Conservation (phyloP, 352 stramenopile species). For the Phytopythium ostracodes region DNA sequence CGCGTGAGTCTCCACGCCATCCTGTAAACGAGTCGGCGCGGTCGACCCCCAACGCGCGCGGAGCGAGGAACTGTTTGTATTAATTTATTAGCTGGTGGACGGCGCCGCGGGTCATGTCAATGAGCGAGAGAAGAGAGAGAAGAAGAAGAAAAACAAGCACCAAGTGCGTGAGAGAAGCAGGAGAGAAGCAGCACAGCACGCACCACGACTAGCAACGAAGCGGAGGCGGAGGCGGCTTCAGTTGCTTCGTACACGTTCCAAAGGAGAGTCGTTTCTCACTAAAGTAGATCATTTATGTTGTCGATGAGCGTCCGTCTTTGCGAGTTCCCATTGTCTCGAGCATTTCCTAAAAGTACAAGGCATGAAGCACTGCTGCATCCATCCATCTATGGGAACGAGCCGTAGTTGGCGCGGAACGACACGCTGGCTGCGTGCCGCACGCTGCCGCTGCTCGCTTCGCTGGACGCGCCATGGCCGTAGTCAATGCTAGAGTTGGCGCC, state of each 20-base stretch:
- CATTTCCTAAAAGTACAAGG: too few species aligned
- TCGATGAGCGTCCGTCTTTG: not conserved
- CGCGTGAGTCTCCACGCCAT: constrained; percentile 65
- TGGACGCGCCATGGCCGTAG: not conserved
- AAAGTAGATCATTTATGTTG: constrained; percentile 4
- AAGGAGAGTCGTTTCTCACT: not conserved
- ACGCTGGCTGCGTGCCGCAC: not conserved
- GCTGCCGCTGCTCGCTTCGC: not conserved
- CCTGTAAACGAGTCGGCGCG: constrained; percentile 22
- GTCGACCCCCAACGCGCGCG: not conserved
- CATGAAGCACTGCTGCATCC: too few species aligned
- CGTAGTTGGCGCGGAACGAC: constrained; percentile 15
- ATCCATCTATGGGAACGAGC: constrained; percentile 17
- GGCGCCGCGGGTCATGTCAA: not conserved
- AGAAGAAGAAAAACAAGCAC: not conserved
- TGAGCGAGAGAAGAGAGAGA: not conserved
- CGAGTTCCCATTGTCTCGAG: too few species aligned
- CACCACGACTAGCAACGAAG: not conserved
- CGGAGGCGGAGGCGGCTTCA: not conserved
- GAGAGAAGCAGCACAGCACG: not conserved
- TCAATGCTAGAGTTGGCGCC: not conserved
- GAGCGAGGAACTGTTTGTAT: not conserved
- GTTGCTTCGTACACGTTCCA: constrained; percentile 1
- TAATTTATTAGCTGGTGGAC: constrained; percentile 11
- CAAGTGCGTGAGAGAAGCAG: not conserved